Evolutionary conservation across 2,329 filamentous ascomycete species (phyloP).

Genomic region (Pseudocercospora fuligena): DNA sequence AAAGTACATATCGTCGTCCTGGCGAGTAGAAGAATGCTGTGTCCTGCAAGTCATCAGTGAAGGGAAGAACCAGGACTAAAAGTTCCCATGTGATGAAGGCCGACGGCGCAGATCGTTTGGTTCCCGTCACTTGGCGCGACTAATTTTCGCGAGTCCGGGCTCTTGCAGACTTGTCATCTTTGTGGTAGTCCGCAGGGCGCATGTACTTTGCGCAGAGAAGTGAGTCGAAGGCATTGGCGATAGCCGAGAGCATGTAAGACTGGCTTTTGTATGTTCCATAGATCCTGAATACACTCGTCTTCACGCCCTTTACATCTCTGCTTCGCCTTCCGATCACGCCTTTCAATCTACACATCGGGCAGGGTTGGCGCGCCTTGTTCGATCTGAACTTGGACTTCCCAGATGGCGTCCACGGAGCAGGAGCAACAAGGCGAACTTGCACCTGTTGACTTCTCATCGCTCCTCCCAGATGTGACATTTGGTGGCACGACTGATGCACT

Average conservation of each 20-base stretch:
- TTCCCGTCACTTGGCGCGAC: background rate
- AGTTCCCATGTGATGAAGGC: background rate
- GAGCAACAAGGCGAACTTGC: conserved; percentile 24
- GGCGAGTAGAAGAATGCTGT: background rate
- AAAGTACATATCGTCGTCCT: background rate
- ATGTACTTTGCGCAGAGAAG: conserved; percentile 8
- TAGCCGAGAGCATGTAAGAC: conserved; percentile 1
- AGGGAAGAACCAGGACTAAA: background rate
- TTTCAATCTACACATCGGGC: conserved; percentile 6
- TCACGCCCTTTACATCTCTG: conserved; percentile 19
- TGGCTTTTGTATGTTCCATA: conserved; percentile 14
- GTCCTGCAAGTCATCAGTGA: conserved; percentile 1
- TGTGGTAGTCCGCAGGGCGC: conserved; percentile 4
- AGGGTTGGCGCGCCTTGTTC: conserved; percentile 7
- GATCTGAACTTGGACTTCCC: background rate
- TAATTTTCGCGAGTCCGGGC: background rate
- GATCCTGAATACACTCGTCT: background rate
- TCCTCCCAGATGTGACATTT: conserved; percentile 24
- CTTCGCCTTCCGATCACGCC: background rate
- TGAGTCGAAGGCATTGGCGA: conserved; percentile 8
- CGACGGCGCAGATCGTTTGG: background rate
- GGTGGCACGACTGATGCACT: conserved; percentile 15
- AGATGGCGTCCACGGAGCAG: conserved; percentile 26
- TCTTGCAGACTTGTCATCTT: background rate
- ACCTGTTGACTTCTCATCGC: conserved; percentile 21